Base-by-base conservation (phyloP, 352 stramenopile genomes). In the Plasmopara viticola region DNA sequence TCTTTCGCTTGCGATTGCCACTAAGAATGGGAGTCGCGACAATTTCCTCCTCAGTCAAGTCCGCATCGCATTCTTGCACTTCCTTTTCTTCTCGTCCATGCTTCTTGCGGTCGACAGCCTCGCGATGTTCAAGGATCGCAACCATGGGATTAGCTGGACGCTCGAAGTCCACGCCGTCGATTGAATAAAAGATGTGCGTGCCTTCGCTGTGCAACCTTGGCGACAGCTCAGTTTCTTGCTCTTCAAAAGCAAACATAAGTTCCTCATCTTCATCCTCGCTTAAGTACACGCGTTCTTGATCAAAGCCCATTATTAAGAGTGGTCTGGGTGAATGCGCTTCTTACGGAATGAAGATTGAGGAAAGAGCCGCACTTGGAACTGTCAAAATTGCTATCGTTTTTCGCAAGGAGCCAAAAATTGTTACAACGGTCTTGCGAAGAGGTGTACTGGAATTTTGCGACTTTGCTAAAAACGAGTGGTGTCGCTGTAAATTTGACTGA, bases 211-310 rank as follows among this genome's bases (percentile, higher is more conserved):
- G 52, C 47, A 56, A 25, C 12, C 58, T 47, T 37, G 48, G 43
- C 28, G 54, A 55, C 20, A 42, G 14, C 14, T 2, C 38, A 18
- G 12, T 53, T 14, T 65, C 51, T 6, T 64, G 56, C 25, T 66
- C 48, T 33, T 87, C 78, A 40, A 89, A 87, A 37, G 72, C 44
- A 56, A 89, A 89, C 74, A 87, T 84, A 60, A 89, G 68, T 37
- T 89, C 76, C 25, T 87, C 70, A 15, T 86, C 70, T n/a, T 82
- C 70, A 17, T 30, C 55, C 6, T 68, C 59, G 17, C 54, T 67
- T 6, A 58, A 47, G 44, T 44, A 25, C 45, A 20, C 25, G 10
- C 13, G 37, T 44, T 37, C 9, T 6, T 44, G 25, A 12, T 63
- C 29, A 25, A 29, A 28, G 14, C 43, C 59, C 56, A 60, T 58